A percentile compares a stretch with the other conserved stretches of the same genome.
Conservation (phyloP, 1,139 yeast species). For the Kodamaea fungicola region DNA sequence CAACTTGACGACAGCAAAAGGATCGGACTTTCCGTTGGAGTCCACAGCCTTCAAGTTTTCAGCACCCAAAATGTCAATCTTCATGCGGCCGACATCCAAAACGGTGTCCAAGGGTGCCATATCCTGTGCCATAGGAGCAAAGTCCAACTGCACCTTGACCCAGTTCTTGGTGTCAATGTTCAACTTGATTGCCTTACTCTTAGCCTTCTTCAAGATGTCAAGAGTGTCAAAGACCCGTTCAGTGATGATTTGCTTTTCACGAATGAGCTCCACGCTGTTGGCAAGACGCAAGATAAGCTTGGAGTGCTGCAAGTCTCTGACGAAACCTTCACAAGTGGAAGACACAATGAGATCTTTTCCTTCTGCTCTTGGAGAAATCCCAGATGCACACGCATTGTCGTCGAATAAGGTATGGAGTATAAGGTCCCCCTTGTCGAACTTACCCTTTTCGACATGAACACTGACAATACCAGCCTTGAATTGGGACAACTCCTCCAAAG, state of each 20-base stretch:
- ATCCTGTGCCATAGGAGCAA: slow-evolving; percentile 53
- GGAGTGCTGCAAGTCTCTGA: slow-evolving; percentile 68
- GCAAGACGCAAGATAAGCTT: slow-evolving; percentile 53
- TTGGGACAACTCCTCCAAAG: slow-evolving; percentile 50
- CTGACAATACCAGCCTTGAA: slow-evolving; percentile 62
- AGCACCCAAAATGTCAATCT: slow-evolving; percentile 55
- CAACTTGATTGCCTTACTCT: slow-evolving; percentile 43
- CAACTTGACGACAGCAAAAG: slow-evolving; percentile 49
- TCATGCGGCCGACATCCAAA: slow-evolving; percentile 61
- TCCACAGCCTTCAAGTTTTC: slow-evolving; percentile 55
- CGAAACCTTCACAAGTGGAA: slow-evolving; percentile 55
- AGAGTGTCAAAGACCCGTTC: slow-evolving; percentile 50
- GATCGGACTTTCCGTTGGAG: slow-evolving; percentile 74
- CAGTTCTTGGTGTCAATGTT: slow-evolving; percentile 41
- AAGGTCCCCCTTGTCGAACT: slow-evolving; percentile 43
- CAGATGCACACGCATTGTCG: slow-evolving; percentile 59
- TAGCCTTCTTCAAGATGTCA: slow-evolving; percentile 50
- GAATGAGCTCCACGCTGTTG: slow-evolving; percentile 45
- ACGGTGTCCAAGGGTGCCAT: slow-evolving; percentile 59
- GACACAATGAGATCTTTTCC: slow-evolving; percentile 36
- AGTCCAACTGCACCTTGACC: slow-evolving; percentile 52
- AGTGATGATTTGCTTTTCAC: slow-evolving; percentile 45
- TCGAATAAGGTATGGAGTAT: slow-evolving; percentile 61
- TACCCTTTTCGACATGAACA: slow-evolving; percentile 50
- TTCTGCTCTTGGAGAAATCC: slow-evolving; percentile 44